Base-by-base conservation (phyloP, 1,139 yeast species). In the Maudiozyma humilis region DNA sequence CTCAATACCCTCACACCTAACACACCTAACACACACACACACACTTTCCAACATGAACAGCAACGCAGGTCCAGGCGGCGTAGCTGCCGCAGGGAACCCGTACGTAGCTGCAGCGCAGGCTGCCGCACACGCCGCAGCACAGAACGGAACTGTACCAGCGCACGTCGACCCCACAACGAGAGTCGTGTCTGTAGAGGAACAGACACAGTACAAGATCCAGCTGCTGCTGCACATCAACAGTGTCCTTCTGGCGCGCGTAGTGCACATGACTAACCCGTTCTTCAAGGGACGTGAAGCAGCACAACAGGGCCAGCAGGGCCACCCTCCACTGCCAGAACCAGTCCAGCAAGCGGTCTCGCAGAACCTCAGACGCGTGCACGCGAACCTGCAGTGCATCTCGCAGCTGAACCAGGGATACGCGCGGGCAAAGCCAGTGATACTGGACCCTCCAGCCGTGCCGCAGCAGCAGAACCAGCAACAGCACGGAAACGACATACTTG, bases 321-420 rank as follows among this genome's bases (percentile, higher is more conserved):
- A 15, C 27, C 15, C 38, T 32, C 29, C 32, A n/a, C 17, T 43
- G 35, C 46, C 49, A 13, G 56, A 52, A 32, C 46, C 44, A 14
- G 43, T 48, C 14, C 57, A 56, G 42, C 36, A 42, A 15, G 33
- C 52, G 18, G 47, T 56, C 4, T 47, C 62, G 3, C 64, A 61
- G 43, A 53, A 55, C 46, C 45, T 60, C 44, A 57, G 58, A 43
- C 44, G 65, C 30, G 61, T 62, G 5, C 65, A 62, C 49, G 58
- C 65, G 12, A 62, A 62, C 44, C 45, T 62, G 40, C 65, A 62
- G 40, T 60, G 65, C 44, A 59, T 62, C 17, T 60, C 65, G 12
- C 63, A 57, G 45, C 52, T 62, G 27, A 61, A 62, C 47, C 64
- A 60, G 41, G 65, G 64, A 30, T 40, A 48, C n/a, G 39, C 38